Evolutionary conservation across 257 asterid genomes (phyloP).

Genomic region (Solanum arcanum): DNA sequence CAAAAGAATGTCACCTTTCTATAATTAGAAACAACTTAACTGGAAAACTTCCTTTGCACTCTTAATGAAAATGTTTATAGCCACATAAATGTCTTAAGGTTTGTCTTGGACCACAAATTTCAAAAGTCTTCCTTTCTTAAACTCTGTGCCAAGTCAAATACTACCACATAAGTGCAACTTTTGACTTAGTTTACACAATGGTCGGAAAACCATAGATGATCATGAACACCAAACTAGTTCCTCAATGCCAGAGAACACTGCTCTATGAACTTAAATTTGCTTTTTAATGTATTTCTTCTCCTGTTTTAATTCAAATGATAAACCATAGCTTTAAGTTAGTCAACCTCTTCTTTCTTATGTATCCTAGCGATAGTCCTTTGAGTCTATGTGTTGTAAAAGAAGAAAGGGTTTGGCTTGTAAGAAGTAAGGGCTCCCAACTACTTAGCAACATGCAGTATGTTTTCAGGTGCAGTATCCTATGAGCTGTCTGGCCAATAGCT

Average conservation of each 20-base stretch:
- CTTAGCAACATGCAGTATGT: background rate
- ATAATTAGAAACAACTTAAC: background rate
- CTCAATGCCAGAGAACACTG: background rate
- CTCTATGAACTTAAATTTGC: background rate
- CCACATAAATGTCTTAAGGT: background rate
- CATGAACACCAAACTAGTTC: background rate
- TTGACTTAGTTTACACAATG: background rate
- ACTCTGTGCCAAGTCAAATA: background rate
- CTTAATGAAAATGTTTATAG: background rate
- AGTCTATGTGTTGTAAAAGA: background rate
- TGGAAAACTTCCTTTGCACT: background rate
- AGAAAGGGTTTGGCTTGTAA: background rate
- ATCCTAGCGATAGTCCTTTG: background rate
- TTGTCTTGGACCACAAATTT: background rate
- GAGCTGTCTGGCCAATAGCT: background rate
- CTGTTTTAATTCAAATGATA: background rate
- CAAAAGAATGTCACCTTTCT: background rate
- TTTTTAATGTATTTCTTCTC: background rate
- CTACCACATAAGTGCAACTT: background rate
- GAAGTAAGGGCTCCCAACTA: background rate
- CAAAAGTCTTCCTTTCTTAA: background rate
- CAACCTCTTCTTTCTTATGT: background rate
- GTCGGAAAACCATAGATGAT: background rate
- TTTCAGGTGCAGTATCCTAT: background rate
- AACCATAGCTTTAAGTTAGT: background rate